These are phyloP conservation scores for Xylaria grammica DNA, from an alignment of 495 filamentous ascomycete genomes.

Conservation along the genomic window DNA sequence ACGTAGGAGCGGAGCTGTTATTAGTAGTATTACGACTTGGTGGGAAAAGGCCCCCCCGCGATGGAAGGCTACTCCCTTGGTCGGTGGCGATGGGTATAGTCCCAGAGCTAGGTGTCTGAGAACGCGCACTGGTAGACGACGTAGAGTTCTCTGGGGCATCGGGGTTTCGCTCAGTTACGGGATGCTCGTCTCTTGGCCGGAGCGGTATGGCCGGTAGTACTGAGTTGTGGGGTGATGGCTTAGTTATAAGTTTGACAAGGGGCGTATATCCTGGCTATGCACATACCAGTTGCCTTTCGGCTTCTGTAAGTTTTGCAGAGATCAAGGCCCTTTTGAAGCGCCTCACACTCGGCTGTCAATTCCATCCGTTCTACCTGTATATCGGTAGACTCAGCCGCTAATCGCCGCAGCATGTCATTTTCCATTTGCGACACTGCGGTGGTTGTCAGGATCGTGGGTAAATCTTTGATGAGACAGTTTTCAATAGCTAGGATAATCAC, in stretches of 20 bases:
- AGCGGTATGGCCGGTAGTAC: neutral
- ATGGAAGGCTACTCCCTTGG: too few relatives aligned
- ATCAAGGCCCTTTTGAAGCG: slow-evolving; percentile 31
- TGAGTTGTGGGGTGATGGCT: neutral
- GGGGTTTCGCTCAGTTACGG: neutral
- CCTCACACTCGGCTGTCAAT: slow-evolving; percentile 25
- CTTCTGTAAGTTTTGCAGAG: slow-evolving; percentile 32
- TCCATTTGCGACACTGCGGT: slow-evolving; percentile 27
- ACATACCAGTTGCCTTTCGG: slow-evolving; percentile 11
- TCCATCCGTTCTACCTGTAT: slow-evolving; percentile 24
- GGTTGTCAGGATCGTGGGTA: slow-evolving; percentile 30
- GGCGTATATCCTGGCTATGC: neutral
- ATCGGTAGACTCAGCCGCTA: slow-evolving; percentile 31
- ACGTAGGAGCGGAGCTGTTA: neutral
- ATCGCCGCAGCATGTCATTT: slow-evolving; percentile 23
- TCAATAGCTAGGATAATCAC: slow-evolving; percentile 40
- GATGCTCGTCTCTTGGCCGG: neutral
- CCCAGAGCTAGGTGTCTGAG: too few relatives aligned
- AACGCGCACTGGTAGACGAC: too few relatives aligned
- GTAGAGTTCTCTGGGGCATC: too few relatives aligned
- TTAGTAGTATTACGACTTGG: neutral
- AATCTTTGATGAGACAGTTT: slow-evolving; percentile 34
- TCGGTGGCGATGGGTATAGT: too few relatives aligned
- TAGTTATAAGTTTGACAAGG: neutral
- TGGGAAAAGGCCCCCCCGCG: too few relatives aligned